Evolutionary conservation across 345 rosid genomes (phyloP).

Genomic region (Camelina laxa): DNA sequence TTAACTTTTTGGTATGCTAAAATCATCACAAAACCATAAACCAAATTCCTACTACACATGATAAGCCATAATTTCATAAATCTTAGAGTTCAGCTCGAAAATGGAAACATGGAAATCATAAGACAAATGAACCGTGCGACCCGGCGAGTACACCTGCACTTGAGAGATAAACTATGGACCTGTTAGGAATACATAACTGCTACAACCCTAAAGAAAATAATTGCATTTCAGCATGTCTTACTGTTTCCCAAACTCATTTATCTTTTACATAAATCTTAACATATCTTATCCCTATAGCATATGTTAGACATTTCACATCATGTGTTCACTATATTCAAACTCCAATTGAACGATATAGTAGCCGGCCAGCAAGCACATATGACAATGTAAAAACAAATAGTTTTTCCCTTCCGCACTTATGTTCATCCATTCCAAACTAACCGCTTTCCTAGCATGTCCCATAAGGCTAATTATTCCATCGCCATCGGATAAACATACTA

Average conservation of each 20-base stretch:
- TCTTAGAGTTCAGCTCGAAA: not conserved
- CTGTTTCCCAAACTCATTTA: not conserved
- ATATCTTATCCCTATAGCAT: not conserved
- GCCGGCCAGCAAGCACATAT: constrained; percentile 15
- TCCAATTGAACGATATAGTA: not conserved
- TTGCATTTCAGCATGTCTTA: not conserved
- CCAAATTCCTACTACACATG: constrained; percentile 8
- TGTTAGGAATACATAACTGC: not conserved
- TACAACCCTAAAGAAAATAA: not conserved
- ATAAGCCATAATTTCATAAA: not conserved
- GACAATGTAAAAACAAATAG: constrained; percentile 17
- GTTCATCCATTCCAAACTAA: too few relatives aligned
- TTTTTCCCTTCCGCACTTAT: constrained; percentile 2
- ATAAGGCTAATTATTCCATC: too few relatives aligned
- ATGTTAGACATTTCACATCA: not conserved
- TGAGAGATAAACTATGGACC: not conserved
- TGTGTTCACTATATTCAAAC: constrained; percentile 13
- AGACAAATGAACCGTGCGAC: not conserved
- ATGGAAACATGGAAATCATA: not conserved
- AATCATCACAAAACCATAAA: too few relatives aligned
- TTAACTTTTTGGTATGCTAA: too few relatives aligned
- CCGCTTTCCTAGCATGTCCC: too few relatives aligned
- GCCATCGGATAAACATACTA: too few relatives aligned
- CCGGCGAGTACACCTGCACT: constrained; percentile 2
- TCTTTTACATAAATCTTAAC: not conserved